Evolutionary conservation across 352 stramenopile genomes (phyloP).

Genomic region (Pythium phragmiticola): DNA sequence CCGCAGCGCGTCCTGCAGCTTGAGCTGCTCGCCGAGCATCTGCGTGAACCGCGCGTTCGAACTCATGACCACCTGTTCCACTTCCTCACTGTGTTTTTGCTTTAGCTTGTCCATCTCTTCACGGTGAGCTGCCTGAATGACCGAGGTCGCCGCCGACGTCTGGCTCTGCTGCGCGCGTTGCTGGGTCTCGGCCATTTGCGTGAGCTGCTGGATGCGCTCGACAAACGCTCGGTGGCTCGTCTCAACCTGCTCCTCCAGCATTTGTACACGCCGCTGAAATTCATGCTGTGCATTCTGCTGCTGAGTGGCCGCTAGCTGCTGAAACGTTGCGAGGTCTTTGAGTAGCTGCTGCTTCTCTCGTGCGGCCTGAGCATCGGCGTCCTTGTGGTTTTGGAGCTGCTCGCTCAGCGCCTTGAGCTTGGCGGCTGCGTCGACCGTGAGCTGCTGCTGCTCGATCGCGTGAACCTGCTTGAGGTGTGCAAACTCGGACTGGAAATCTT

Average conservation of each 20-base stretch:
- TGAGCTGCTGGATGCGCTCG: conserved; percentile 41
- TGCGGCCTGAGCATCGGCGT: conserved; percentile 34
- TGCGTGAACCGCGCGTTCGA: conserved; percentile 71
- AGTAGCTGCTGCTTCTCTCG: conserved; percentile 42
- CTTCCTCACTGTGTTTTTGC: conserved; percentile 51
- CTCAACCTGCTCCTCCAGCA: conserved; percentile 45
- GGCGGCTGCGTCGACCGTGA: conserved; percentile 51
- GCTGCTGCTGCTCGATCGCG: conserved; percentile 36
- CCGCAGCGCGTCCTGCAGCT: conserved; percentile 48
- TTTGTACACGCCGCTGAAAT: conserved; percentile 46
- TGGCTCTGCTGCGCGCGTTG: conserved; percentile 27
- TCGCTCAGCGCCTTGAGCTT: conserved; percentile 52
- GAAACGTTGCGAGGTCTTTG: conserved; percentile 35
- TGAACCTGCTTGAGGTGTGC: conserved; percentile 42
- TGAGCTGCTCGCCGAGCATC: conserved; percentile 75
- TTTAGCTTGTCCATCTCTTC: conserved; percentile 31
- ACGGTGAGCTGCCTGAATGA: conserved; percentile 20
- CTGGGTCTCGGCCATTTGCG: conserved; percentile 31
- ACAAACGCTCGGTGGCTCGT: conserved; percentile 39
- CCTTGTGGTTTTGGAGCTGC: conserved; percentile 37
- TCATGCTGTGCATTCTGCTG: conserved; percentile 23
- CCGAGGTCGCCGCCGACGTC: conserved; percentile 6
- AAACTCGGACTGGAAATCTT: conserved; percentile 84
- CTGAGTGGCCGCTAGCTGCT: conserved; percentile 26
- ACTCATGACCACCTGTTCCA: conserved; percentile 61